Evolutionary conservation across 202 grass and related monocot species (phyloP).

Genomic region (Schoenoplectus tabernaemontani): DNA sequence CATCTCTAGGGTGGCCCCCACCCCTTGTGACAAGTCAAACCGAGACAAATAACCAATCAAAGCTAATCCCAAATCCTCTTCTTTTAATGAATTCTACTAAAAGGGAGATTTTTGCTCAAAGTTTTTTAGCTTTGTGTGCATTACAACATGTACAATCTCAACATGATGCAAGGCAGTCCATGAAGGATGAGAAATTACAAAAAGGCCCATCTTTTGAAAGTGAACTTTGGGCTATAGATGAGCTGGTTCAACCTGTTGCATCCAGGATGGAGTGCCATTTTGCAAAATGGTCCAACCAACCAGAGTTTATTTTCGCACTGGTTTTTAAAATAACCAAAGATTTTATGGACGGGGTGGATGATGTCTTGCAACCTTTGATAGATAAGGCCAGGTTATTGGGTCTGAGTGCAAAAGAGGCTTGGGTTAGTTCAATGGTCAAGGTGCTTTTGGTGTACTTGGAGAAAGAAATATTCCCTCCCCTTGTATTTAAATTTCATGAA

Average conservation of each 20-base stretch:
- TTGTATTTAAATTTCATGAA: conserved; percentile 34
- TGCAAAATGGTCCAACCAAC: conserved; percentile 77
- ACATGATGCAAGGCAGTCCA: conserved; percentile 39
- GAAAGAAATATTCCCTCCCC: conserved; percentile 49
- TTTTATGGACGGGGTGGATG: conserved; percentile 83
- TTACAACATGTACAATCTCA: conserved; percentile 67
- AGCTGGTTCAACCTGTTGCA: conserved; percentile 60
- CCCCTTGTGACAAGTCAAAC: conserved; percentile 42
- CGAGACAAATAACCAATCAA: conserved; percentile 23
- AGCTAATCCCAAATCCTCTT: conserved; percentile 61
- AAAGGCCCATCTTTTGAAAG: conserved; percentile 34
- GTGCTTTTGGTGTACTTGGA: conserved; percentile 65
- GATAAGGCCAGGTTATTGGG: conserved; percentile 72
- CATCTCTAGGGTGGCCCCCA: conserved; percentile 75
- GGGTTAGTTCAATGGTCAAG: conserved; percentile 89
- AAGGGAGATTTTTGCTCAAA: conserved; percentile 60
- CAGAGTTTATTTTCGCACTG: conserved; percentile 77
- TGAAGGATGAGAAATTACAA: conserved; percentile 29
- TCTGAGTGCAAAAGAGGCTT: conserved; percentile 90
- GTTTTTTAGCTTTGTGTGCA: conserved; percentile 69
- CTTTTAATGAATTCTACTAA: conserved; percentile 64
- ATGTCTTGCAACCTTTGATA: conserved; percentile 79
- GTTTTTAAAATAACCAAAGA: conserved; percentile 86
- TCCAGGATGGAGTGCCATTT: conserved; percentile 87
- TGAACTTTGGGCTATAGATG: conserved; percentile 84